Evolutionary conservation across 2,329 filamentous ascomycete genomes (phyloP).

Genomic region (Epichloe gansuensis): DNA sequence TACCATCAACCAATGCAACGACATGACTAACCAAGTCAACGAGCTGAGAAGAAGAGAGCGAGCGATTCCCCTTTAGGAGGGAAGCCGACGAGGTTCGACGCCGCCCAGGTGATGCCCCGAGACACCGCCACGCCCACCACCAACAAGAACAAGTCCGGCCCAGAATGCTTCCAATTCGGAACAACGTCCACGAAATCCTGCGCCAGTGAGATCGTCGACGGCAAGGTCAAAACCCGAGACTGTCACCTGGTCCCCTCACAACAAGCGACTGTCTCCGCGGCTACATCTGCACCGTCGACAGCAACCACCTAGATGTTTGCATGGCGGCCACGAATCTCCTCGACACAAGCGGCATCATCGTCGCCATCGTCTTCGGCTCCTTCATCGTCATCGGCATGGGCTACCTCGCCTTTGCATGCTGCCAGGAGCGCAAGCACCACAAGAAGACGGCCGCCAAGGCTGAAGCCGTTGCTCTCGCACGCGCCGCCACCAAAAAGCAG

Average conservation of each 20-base stretch:
- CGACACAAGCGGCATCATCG: constrained; percentile 32
- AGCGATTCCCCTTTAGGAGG: neutral
- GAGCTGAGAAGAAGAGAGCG: constrained; percentile 19
- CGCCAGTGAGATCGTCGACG: constrained; percentile 25
- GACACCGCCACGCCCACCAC: neutral
- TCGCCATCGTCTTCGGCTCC: constrained; percentile 35
- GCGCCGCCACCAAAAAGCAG: constrained; percentile 34
- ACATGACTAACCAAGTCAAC: constrained; percentile 13
- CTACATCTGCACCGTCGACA: constrained; percentile 32
- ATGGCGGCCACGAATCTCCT: constrained; percentile 25
- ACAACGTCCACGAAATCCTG: constrained; percentile 27
- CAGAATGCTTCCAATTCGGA: constrained; percentile 22
- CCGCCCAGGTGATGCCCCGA: neutral
- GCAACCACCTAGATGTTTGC: constrained; percentile 27
- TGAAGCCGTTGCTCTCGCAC: constrained; percentile 38
- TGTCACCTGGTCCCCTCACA: constrained; percentile 27
- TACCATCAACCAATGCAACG: constrained; percentile 21
- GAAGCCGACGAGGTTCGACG: neutral
- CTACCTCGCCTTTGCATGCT: constrained; percentile 38
- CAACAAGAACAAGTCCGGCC: constrained; percentile 9
- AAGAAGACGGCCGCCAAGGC: constrained; percentile 30
- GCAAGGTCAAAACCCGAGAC: constrained; percentile 20
- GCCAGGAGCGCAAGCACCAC: constrained; percentile 34
- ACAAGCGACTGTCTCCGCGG: constrained; percentile 29
- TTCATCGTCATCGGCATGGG: constrained; percentile 25